phyloP scores from a whole-genome alignment of 805 yeast genomes.

The Kockiozyma suomiensis region DNA sequence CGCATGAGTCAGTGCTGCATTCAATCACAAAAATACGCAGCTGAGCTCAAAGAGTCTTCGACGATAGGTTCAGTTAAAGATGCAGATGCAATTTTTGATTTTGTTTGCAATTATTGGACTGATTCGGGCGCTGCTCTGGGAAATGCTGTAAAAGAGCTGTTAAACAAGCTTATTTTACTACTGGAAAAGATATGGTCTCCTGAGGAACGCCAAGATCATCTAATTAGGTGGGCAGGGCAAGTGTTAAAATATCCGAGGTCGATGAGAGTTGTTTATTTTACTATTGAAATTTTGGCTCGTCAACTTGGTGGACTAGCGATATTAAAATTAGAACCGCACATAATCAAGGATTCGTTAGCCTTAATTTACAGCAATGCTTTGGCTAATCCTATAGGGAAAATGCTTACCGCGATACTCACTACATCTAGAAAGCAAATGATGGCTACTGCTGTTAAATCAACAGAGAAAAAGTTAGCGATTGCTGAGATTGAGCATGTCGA shows the following conservation, averaged over 20 bases:
- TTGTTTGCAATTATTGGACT: conserved; percentile 68
- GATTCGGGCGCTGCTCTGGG: conserved; percentile 71
- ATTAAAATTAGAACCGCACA: conserved; percentile 49
- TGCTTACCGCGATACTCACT: conserved; percentile 29
- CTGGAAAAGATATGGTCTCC: conserved; percentile 40
- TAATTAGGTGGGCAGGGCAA: conserved; percentile 50
- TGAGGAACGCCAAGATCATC: conserved; percentile 21
- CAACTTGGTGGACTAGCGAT: conserved; percentile 51
- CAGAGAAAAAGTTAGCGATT: neutral
- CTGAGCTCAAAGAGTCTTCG: neutral
- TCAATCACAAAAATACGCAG: conserved; percentile 16
- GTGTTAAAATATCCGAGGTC: conserved; percentile 52
- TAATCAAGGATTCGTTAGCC: conserved; percentile 52
- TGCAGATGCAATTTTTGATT: conserved; percentile 41
- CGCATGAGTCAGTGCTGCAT: conserved; percentile 52
- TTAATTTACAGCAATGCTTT: conserved; percentile 60
- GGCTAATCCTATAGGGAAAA: conserved; percentile 54
- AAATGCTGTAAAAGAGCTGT: conserved; percentile 65
- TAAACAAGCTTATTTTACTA: conserved; percentile 55
- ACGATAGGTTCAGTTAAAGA: conserved; percentile 14
- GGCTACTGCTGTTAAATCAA: conserved; percentile 1
- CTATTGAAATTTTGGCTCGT: conserved; percentile 59
- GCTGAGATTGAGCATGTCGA: conserved; percentile 16
- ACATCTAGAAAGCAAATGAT: conserved; percentile 14
- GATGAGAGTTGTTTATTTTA: conserved; percentile 62